Conservation (phyloP, 2,329 filamentous ascomycete genomes). For the Macrophomina pseudophaseolina region DNA sequence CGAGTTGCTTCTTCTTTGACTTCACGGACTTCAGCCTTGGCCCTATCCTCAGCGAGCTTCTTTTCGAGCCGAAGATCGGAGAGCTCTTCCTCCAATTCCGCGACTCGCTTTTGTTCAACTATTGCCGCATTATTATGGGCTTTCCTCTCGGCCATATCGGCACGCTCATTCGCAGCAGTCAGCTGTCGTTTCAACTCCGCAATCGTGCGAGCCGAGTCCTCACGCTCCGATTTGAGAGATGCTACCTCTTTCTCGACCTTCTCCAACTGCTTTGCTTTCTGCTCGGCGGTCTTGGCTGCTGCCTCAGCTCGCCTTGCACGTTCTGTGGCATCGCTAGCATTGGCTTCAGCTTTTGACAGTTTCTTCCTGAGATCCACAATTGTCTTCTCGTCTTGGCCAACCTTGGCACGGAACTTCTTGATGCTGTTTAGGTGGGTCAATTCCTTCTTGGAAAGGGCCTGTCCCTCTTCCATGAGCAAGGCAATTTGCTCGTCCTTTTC, state of each 20-base stretch:
- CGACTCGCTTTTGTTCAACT: conserved; percentile 63
- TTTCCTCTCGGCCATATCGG: conserved; percentile 69
- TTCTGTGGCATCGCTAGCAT: conserved; percentile 64
- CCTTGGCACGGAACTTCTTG: conserved; percentile 71
- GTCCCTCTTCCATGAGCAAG: conserved; percentile 87
- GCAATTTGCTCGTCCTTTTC: conserved; percentile 93
- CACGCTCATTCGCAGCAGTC: conserved; percentile 68
- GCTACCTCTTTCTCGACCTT: conserved; percentile 65
- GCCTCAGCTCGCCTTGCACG: conserved; percentile 66
- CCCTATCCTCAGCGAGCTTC: conserved; percentile 72
- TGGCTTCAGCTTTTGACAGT: conserved; percentile 68
- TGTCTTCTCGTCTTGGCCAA: conserved; percentile 57
- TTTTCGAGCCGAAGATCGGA: conserved; percentile 74
- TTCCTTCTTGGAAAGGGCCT: conserved; percentile 83
- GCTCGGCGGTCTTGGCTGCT: conserved; percentile 60
- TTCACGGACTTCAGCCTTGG: conserved; percentile 71
- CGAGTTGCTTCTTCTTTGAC: conserved; percentile 74
- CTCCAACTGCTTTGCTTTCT: conserved; percentile 58
- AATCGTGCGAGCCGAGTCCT: conserved; percentile 68
- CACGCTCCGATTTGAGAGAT: conserved; percentile 65
- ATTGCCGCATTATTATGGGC: conserved; percentile 71
- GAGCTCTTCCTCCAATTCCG: conserved; percentile 68
- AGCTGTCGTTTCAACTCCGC: conserved; percentile 72
- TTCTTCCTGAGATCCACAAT: conserved; percentile 62
- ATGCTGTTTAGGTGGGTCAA: conserved; percentile 82